Evolutionary conservation across 306 rosid species (phyloP), one percentile per base, ranked within the genome.

Genomic region (Crotalaria pallida): DNA sequence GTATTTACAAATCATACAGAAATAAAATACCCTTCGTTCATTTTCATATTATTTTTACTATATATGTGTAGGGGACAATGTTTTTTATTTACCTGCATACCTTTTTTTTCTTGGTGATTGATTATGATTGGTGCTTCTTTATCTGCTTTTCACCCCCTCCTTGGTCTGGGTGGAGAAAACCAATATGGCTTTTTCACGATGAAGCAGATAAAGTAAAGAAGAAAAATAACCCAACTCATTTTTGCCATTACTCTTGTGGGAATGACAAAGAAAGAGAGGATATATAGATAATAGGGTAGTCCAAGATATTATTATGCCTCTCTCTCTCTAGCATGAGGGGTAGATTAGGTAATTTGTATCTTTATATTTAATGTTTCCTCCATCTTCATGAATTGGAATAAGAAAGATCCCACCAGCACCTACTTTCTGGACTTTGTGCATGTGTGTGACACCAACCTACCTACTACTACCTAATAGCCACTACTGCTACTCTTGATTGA

Each of bases 371-470:
- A 74, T 58, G 76, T 67, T 75, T 75, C 36, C 12, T 41, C 71
- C 65, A 74, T 71, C 67, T 50, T 71, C 72, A 26, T 69, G 51
- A 44, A 70, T 71, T 71, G 74, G 82, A 77, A 81, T 48, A 49
- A 52, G 64, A 75, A 75, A 77, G 80, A 77, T 77, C 75, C 78
- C 82, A 73, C 79, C 79, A 49, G 65, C 74, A 81, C 88, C 89
- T 71, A 86, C 83, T 77, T 74, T 82, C 86, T 75, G 77, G 82
- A 75, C 87, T 82, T 65, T 72, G 31, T 60, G 49, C 24, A 83
- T 76, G 78, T 60, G 49, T 31, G 85, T 76, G 78, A 66, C 80
- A 79, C 74, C 55, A 69, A 26, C 80, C 85, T 60, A 72, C 77
- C 86, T 69, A n/a, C n/a, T n/a, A n/a, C n/a, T n/a, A 65, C 78